Evolutionary conservation across 2,329 filamentous ascomycete genomes (phyloP), one percentile per base, ranked within the genome.

Genomic region (Ceratocystis cacaofunesta): DNA sequence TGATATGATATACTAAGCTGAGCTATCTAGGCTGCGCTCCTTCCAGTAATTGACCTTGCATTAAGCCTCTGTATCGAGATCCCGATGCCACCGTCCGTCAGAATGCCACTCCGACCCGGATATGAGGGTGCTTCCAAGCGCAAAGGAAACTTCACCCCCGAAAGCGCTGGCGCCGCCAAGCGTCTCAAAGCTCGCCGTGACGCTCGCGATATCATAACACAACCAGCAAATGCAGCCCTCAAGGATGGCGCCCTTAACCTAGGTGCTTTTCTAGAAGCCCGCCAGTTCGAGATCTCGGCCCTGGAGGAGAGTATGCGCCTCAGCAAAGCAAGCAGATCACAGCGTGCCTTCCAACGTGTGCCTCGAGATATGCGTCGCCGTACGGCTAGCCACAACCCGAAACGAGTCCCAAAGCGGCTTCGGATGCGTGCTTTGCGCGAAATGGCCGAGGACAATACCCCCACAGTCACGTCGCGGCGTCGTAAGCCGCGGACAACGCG

Each of bases 321-420:
- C 44, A 87, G 89, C 60, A 92, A 88, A 73, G 76, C 76, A 4
- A 76, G 78, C 48, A 76, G 78, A 64, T 78, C 82, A 55, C 85
- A 84, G 66, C 82, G 92, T 63, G 92, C 92, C 15, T 97, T 97
- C 72, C 94, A 99, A 74, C 84, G 90, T 70, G 88, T 99, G 4
- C 94, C 94, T 1, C 84, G 90, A 70, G 85, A 87, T 62, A 77
- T 99, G 81, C 81, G 94, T 69, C 81, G 94, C 69, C 82, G 94
- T 70, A 96, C 92, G 0, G 94, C 92, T 22, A 96, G 91, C 74
- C 94, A 99, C 76, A 96, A 99, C 80, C 88, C 89, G 44, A 95
- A 92, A 76, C 84, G 88, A 68, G 87, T 99, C 17, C 94, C 94
- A 1, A 87, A 86, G 72, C 79, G 90, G 68, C 76, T 97, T 71